These are phyloP conservation scores for Physaria fendleri DNA, from an alignment of 345 rosid species.

Conservation along the genomic window DNA sequence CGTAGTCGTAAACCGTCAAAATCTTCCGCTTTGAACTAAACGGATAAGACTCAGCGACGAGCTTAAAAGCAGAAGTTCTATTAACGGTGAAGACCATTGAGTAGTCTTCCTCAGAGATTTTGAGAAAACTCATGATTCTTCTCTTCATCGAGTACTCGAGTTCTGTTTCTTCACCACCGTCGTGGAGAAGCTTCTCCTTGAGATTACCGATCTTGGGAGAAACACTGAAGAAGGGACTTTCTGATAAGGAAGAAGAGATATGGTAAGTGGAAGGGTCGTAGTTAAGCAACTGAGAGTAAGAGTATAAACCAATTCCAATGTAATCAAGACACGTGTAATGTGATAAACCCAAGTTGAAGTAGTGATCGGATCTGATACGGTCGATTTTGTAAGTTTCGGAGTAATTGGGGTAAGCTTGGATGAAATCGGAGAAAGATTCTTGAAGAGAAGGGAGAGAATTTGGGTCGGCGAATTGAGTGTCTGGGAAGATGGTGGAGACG, in stretches of 20 bases:
- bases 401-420: conserved; percentile 56
- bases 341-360: conserved; percentile 54
- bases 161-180: conserved; percentile 62
- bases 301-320: conserved; percentile 81
- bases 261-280: conserved; percentile 38
- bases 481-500: conserved; percentile 57
- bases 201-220: conserved; percentile 72
- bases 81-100: conserved; percentile 84
- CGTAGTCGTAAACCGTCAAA: conserved; percentile 77
- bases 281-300: conserved; percentile 57
- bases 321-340: conserved; percentile 85
- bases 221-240: conserved; percentile 73
- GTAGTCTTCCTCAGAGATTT: conserved; percentile 68
- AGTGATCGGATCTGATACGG: conserved; percentile 56
- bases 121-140: conserved; percentile 69
- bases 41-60: conserved; percentile 84
- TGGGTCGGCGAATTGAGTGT: conserved; percentile 64
- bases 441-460: conserved; percentile 71
- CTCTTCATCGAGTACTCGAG: conserved; percentile 64
- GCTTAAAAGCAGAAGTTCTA: conserved; percentile 88
- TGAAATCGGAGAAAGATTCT: conserved; percentile 57
- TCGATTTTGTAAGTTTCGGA: conserved; percentile 50
- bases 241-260: conserved; percentile 38
- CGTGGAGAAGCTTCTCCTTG: conserved; percentile 73
- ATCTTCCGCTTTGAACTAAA: conserved; percentile 55